A percentile compares a stretch with the other conserved stretches of the same genome.
These are phyloP conservation scores for Lodderomyces orthopsilosis DNA, from an alignment of 1,139 yeast genomes.

Conservation along the genomic window DNA sequence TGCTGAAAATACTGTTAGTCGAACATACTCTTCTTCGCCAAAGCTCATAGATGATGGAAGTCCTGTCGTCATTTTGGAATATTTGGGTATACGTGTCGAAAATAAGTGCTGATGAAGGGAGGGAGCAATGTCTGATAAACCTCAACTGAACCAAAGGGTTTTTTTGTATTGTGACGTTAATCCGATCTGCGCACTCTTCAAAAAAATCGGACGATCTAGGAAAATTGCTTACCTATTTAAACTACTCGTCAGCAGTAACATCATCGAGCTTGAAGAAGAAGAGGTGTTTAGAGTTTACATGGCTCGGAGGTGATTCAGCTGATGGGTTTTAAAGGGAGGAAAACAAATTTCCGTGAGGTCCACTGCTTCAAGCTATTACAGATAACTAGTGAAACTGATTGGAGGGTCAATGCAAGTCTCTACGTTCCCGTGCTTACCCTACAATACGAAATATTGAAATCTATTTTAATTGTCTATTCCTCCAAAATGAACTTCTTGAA, in stretches of 20 bases:
- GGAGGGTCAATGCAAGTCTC: background rate
- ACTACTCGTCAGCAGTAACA: background rate
- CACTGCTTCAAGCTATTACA: no score
- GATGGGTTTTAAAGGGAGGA: no score
- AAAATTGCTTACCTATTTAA: background rate
- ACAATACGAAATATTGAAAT: background rate
- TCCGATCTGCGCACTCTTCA: background rate
- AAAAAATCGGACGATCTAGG: background rate
- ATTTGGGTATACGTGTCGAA: background rate
- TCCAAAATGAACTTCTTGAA: conserved; percentile 71
- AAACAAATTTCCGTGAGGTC: no score
- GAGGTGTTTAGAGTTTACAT: no score
- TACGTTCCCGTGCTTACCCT: background rate
- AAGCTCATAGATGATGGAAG: conserved; percentile 24
- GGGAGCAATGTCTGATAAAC: no score
- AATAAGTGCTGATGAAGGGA: no score
- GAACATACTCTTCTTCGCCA: conserved; percentile 27
- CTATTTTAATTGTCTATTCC: conserved; percentile 9
- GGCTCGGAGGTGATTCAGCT: no score
- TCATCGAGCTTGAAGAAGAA: no score
- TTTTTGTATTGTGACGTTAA: background rate
- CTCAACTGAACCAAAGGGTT: no score
- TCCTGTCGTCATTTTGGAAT: conserved; percentile 15
- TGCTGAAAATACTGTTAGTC: no score
- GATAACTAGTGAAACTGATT: background rate